These are phyloP conservation scores for Quercus variabilis DNA, from an alignment of 306 rosid species.

Conservation along the genomic window DNA sequence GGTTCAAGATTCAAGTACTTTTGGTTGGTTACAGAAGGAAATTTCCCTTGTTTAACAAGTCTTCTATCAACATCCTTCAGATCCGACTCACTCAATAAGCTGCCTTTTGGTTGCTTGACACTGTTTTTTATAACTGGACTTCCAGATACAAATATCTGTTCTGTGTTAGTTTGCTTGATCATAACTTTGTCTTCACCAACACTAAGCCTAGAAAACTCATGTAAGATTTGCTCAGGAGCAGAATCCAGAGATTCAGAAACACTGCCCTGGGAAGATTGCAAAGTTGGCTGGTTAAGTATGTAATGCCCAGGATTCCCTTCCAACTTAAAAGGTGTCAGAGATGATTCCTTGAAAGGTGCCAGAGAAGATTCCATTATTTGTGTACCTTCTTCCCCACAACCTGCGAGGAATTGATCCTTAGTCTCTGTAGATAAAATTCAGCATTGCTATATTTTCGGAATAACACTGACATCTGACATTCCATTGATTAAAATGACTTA, in stretches of 20 bases:
- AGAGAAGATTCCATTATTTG: constrained; percentile 38
- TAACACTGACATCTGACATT: neutral
- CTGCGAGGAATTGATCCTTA: constrained; percentile 39
- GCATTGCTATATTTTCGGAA: neutral
- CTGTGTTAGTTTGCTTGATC: constrained; percentile 35
- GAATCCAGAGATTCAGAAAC: constrained; percentile 38
- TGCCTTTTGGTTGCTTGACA: constrained; percentile 30
- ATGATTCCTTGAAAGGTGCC: constrained; percentile 25
- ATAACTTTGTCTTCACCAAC: constrained; percentile 31
- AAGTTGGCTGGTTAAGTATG: constrained; percentile 36
- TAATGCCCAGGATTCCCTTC: constrained; percentile 37
- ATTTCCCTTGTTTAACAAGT: constrained; percentile 38
- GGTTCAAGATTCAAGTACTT: constrained; percentile 81
- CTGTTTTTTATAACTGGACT: constrained; percentile 36
- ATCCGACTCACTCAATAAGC: constrained; percentile 40
- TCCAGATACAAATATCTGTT: constrained; percentile 36
- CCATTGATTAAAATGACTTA: constrained; percentile 1
- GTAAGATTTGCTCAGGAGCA: constrained; percentile 29
- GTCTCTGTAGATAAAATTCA: neutral
- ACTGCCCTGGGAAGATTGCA: constrained; percentile 42
- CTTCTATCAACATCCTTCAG: constrained; percentile 33
- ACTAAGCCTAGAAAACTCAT: constrained; percentile 26
- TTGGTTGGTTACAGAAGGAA: constrained; percentile 45
- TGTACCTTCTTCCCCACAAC: constrained; percentile 37
- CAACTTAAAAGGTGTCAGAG: constrained; percentile 38